A percentile compares a stretch with the other conserved stretches of the same genome.
phyloP scores from a whole-genome alignment of 2,329 filamentous ascomycete species.

The Nakataea oryzae region DNA sequence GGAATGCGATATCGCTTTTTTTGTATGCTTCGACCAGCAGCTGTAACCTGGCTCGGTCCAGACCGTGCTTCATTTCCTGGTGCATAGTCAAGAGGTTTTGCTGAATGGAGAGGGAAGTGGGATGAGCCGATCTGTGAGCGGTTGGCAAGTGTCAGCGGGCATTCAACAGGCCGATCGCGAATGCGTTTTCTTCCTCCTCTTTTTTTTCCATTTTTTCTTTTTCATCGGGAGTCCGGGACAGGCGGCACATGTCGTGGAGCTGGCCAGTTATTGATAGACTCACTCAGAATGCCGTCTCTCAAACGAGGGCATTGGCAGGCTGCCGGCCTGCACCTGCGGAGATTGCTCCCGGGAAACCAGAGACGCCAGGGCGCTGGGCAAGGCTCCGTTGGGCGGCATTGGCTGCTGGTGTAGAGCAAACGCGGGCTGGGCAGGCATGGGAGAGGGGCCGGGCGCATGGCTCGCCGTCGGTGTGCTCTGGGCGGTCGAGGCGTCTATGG shows the following conservation, averaged over 20 bases:
- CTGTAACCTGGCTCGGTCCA: constrained; percentile 37
- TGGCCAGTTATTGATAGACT: background rate
- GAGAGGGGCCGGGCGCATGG: background rate
- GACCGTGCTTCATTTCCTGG: background rate
- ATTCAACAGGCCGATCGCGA: background rate
- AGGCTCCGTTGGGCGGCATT: background rate
- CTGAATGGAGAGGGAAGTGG: no score
- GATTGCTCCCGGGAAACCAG: background rate
- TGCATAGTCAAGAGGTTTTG: background rate
- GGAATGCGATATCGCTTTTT: constrained; percentile 48
- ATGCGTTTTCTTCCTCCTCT: no score
- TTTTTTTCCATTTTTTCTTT: no score
- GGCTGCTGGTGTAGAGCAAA: background rate
- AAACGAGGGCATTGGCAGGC: no score
- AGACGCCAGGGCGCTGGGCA: background rate
- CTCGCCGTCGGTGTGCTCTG: no score
- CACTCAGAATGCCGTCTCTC: background rate
- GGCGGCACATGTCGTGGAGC: no score
- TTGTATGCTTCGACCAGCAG: constrained; percentile 47
- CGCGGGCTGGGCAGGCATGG: background rate
- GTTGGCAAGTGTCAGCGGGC: background rate
- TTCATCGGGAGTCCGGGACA: no score
- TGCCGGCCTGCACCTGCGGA: background rate
- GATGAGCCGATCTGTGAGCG: background rate
- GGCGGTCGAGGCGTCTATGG: no score